Conservation (phyloP, 768 basidiomycete species). For the Lentinula raphanica region DNA sequence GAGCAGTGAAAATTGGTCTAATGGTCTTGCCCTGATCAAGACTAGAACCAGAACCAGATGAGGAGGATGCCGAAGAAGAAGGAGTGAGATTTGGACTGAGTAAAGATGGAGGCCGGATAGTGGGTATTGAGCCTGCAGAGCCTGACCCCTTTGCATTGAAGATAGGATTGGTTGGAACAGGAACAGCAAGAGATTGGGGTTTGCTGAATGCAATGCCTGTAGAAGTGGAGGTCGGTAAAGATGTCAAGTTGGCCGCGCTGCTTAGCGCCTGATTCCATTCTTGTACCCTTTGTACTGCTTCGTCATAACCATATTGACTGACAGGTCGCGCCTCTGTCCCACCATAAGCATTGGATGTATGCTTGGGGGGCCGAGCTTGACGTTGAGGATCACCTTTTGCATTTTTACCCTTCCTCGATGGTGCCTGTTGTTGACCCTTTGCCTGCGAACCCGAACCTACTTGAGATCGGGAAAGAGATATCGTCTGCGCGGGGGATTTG, state of each 20-base stretch:
- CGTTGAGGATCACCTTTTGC: neutral
- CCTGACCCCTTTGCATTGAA: neutral
- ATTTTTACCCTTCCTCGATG: neutral
- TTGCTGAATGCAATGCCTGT: neutral
- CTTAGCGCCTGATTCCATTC: slow-evolving; percentile 95
- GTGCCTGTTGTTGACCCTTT: neutral
- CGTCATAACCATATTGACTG: slow-evolving; percentile 87
- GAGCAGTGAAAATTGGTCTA: slow-evolving; percentile 1
- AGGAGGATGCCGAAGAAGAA: neutral
- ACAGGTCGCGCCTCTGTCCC: slow-evolving; percentile 33
- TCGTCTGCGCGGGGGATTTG: neutral
- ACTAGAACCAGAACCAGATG: slow-evolving; percentile 2
- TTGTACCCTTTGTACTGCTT: slow-evolving; percentile 91
- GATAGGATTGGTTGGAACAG: neutral
- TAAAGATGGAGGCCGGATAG: neutral
- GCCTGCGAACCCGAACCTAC: neutral
- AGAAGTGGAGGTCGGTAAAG: neutral
- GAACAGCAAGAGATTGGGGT: neutral
- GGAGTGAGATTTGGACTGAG: neutral
- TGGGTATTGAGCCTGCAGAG: neutral
- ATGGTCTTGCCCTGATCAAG: neutral
- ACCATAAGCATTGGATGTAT: neutral
- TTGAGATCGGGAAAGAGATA: neutral
- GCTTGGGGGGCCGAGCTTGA: neutral
- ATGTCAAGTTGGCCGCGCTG: neutral